phyloP scores from a whole-genome alignment of 163 green algal species.

The Picocystis sp. region DNA sequence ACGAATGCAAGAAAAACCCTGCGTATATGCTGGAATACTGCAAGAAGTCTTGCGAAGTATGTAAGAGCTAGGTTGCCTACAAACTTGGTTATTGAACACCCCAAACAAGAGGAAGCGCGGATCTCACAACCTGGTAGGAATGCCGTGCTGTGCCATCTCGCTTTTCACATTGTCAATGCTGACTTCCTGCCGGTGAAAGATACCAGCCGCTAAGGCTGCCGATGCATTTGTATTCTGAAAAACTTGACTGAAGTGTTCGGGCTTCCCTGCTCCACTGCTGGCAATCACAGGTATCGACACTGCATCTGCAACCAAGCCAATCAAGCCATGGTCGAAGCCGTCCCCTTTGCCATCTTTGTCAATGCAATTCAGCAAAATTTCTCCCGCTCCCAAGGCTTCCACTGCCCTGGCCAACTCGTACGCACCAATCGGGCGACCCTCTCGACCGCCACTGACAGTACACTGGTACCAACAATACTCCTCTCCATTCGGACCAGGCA shows the following conservation, averaged over 20 bases:
- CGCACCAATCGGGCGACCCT: constrained; percentile 74
- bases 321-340: constrained; percentile 83
- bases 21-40: too few relatives aligned
- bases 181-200: constrained; percentile 91
- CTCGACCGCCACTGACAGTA: constrained; percentile 82
- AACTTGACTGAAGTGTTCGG: constrained; percentile 28
- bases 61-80: too few relatives aligned
- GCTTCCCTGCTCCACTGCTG: constrained; percentile 8
- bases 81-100: too few relatives aligned
- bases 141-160: constrained; percentile 48
- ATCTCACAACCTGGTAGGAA: constrained; percentile 52
- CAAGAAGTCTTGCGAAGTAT: too few relatives aligned
- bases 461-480: constrained; percentile 94
- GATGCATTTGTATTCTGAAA: constrained; percentile 63
- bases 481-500: constrained; percentile 71
- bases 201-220: constrained; percentile 88
- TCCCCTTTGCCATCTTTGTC: constrained; percentile 66
- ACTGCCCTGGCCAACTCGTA: constrained; percentile 67
- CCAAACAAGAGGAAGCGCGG: too few relatives aligned
- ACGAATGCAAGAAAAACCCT: too few relatives aligned
- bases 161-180: constrained; percentile 72
- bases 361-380: constrained; percentile 99
- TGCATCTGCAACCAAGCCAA: constrained; percentile 59
- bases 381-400: constrained; percentile 76
- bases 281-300: constrained; percentile 97